phyloP scores from a whole-genome alignment of 352 stramenopile genomes.

The Phytophthora nicotianae region DNA sequence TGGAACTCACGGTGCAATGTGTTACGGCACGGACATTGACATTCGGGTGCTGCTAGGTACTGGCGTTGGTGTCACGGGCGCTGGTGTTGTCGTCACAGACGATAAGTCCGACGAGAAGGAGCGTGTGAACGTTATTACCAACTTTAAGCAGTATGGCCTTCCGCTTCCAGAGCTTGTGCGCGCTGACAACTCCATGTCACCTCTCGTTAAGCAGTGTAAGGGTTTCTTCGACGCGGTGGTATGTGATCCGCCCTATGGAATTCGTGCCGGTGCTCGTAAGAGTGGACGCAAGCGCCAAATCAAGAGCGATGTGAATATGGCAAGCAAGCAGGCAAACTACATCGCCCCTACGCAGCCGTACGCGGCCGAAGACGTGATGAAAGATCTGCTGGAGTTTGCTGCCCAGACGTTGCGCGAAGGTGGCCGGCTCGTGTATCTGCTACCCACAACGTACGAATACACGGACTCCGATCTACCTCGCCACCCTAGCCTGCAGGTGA shows the following conservation, averaged over 20 bases:
- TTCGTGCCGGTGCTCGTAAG: slow-evolving; percentile 93
- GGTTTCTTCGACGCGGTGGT: slow-evolving; percentile 91
- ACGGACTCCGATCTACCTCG: slow-evolving; percentile 78
- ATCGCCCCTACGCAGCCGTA: slow-evolving; percentile 97
- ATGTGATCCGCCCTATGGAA: slow-evolving; percentile 94
- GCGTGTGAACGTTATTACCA: slow-evolving; percentile 82
- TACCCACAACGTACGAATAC: slow-evolving; percentile 87
- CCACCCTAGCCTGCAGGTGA: slow-evolving; percentile 67
- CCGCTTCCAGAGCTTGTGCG: slow-evolving; percentile 94
- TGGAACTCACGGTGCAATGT: slow-evolving; percentile 92
- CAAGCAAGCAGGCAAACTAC: slow-evolving; percentile 87
- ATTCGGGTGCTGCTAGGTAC: slow-evolving; percentile 94
- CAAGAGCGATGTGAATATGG: slow-evolving; percentile 31
- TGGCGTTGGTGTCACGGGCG: slow-evolving; percentile 61
- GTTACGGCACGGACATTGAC: slow-evolving; percentile 97
- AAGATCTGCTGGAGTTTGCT: slow-evolving; percentile 94
- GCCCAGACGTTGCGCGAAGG: slow-evolving; percentile 74
- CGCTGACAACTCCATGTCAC: slow-evolving; percentile 88
- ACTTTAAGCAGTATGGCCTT: slow-evolving; percentile 94
- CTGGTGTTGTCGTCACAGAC: slow-evolving; percentile 23
- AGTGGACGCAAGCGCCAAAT: slow-evolving; percentile 73
- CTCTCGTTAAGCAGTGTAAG: slow-evolving; percentile 50
- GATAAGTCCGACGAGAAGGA: slow-evolving; percentile 16
- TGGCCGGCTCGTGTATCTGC: slow-evolving; percentile 86
- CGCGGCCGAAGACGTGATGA: slow-evolving; percentile 96